phyloP scores from a whole-genome alignment of 345 rosid genomes.

The Murraya paniculata region DNA sequence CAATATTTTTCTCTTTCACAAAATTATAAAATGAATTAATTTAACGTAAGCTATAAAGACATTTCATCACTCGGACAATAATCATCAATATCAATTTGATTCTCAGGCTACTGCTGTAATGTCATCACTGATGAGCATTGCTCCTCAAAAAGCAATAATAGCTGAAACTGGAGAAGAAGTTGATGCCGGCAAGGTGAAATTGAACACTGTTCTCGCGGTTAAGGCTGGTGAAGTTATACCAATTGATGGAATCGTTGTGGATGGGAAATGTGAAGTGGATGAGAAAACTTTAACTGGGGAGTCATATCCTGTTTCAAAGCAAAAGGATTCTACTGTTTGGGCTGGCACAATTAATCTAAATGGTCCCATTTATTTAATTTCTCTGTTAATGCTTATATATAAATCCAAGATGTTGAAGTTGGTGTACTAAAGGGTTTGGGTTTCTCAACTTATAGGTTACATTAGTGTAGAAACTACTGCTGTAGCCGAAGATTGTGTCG shows the following conservation, averaged over 20 bases:
- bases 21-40: not conserved
- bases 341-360: slow-evolving; percentile 91
- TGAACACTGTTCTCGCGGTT: slow-evolving; percentile 67
- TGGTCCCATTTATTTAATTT: slow-evolving; percentile 33
- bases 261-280: slow-evolving; percentile 85
- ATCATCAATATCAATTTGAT: not conserved
- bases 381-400: not conserved
- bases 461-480: slow-evolving; percentile 70
- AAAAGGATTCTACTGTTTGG: slow-evolving; percentile 65
- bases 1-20: not conserved
- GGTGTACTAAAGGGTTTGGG: not conserved
- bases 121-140: slow-evolving; percentile 76
- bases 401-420: not conserved
- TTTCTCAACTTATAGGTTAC: slow-evolving; percentile 45
- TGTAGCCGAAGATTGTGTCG: slow-evolving; percentile 79
- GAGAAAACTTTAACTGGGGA: slow-evolving; percentile 91
- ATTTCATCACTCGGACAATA: not conserved
- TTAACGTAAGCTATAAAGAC: not conserved
- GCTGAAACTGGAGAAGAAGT: slow-evolving; percentile 87
- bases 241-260: slow-evolving; percentile 84
- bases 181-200: slow-evolving; percentile 60
- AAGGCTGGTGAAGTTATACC: slow-evolving; percentile 89
- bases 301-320: slow-evolving; percentile 79
- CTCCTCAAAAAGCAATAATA: slow-evolving; percentile 77
- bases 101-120: slow-evolving; percentile 80